A percentile compares a stretch with the other conserved stretches of the same genome.
These are phyloP conservation scores for Elaeis oleifera DNA, from an alignment of 202 grass and related monocot species.

Conservation along the genomic window DNA sequence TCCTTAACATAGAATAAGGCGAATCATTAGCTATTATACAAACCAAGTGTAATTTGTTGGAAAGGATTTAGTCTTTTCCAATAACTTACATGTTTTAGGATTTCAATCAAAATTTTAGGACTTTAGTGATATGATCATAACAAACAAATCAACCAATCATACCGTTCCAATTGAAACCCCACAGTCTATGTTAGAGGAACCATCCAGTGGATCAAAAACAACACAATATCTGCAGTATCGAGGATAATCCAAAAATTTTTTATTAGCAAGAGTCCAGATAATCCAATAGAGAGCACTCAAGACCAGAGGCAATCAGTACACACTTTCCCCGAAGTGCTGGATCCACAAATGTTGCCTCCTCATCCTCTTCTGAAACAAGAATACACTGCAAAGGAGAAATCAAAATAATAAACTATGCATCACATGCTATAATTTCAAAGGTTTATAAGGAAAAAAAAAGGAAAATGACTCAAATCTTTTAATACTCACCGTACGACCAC, in stretches of 20 bases:
- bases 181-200: conserved; percentile 97
- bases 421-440: no score
- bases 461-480: background rate
- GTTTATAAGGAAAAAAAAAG: background rate
- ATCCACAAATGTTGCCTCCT: conserved; percentile 86
- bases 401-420: background rate
- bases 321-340: conserved; percentile 65
- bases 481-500: conserved; percentile 67
- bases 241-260: background rate
- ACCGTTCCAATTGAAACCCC: conserved; percentile 99
- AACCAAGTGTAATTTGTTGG: no score
- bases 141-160: conserved; percentile 6
- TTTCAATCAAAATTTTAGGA: no score
- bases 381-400: conserved; percentile 42
- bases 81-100: no score
- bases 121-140: no score
- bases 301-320: background rate
- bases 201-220: conserved; percentile 92
- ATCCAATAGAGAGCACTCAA: conserved; percentile 1
- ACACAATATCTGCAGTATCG: conserved; percentile 58
- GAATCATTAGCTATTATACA: no score
- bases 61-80: no score
- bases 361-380: conserved; percentile 93
- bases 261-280: background rate
- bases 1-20: no score